Conservation (phyloP, 495 filamentous ascomycete genomes). For the Penicillium alfredii region DNA sequence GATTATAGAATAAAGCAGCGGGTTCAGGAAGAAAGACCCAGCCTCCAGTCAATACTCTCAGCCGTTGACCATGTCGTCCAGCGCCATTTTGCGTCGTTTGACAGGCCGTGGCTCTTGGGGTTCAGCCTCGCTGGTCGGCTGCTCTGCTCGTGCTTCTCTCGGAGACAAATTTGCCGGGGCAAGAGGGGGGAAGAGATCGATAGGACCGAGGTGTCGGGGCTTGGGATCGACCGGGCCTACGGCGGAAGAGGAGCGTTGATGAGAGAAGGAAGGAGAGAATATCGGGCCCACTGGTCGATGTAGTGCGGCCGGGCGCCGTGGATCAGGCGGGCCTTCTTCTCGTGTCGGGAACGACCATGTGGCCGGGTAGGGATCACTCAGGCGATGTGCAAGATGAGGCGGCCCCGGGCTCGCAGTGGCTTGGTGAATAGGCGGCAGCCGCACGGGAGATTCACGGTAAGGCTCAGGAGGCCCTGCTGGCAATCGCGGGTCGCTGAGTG, state of each 20-base stretch:
- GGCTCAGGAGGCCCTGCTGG: conserved; percentile 27
- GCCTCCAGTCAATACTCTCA: too few relatives aligned
- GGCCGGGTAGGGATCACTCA: conserved; percentile 37
- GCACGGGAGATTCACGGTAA: conserved; percentile 34
- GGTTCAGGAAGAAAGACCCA: conserved; percentile 4
- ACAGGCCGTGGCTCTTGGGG: conserved; percentile 49
- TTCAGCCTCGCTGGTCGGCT: conserved; percentile 18
- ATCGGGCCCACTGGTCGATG: conserved; percentile 25
- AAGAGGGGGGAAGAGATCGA: conserved; percentile 17
- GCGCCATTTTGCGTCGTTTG: conserved; percentile 62
- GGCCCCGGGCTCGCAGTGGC: conserved; percentile 21
- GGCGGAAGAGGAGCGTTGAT: conserved; percentile 22
- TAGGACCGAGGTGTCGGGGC: conserved; percentile 21
- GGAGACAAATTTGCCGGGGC: conserved; percentile 16
- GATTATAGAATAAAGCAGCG: conserved; percentile 2
- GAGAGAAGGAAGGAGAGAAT: conserved; percentile 22
- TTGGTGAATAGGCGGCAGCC: conserved; percentile 40
- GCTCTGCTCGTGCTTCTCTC: conserved; percentile 10
- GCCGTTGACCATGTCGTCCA: conserved; percentile 46
- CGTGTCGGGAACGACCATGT: conserved; percentile 22
- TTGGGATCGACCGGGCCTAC: conserved; percentile 20
- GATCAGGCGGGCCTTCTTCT: conserved; percentile 24
- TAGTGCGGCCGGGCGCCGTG: conserved; percentile 8
- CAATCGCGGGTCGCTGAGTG: conserved; percentile 23
- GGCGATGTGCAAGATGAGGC: conserved; percentile 28